A percentile compares a stretch with the other conserved stretches of the same genome.
phyloP scores from a whole-genome alignment of 345 rosid genomes.

The Hibiscus mutabilis region DNA sequence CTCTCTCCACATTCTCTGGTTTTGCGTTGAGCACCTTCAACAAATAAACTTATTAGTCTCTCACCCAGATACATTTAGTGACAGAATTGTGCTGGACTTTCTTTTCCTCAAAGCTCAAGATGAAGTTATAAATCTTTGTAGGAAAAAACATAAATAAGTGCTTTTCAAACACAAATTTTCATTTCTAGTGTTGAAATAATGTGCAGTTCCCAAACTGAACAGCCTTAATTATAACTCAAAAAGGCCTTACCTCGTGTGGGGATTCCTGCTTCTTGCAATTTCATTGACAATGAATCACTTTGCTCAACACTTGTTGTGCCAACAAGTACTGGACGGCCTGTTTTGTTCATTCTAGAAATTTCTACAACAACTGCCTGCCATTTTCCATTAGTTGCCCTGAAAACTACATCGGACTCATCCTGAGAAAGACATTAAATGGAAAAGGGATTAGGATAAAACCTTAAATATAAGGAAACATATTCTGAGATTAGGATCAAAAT shows the following conservation, averaged over 20 bases:
- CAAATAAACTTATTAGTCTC: constrained; percentile 20
- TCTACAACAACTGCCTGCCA: constrained; percentile 96
- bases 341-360: constrained; percentile 89
- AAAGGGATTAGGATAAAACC: background rate
- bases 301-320: constrained; percentile 99
- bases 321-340: constrained; percentile 89
- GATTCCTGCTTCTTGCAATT: constrained; percentile 74
- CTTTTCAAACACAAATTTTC: background rate
- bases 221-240: background rate
- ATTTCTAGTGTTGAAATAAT: background rate
- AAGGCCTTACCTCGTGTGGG: constrained; percentile 74
- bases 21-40: constrained; percentile 92
- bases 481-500: background rate
- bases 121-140: background rate
- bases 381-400: constrained; percentile 83
- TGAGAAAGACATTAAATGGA: constrained; percentile 31
- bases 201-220: background rate
- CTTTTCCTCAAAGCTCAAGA: background rate
- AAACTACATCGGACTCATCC: constrained; percentile 98
- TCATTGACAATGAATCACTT: constrained; percentile 82
- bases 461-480: background rate
- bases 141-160: background rate
- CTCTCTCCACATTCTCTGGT: constrained; percentile 99
- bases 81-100: background rate
- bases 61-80: background rate